Base-by-base conservation (phyloP, 805 yeast species). In the Wickerhamiella domercqiae region DNA sequence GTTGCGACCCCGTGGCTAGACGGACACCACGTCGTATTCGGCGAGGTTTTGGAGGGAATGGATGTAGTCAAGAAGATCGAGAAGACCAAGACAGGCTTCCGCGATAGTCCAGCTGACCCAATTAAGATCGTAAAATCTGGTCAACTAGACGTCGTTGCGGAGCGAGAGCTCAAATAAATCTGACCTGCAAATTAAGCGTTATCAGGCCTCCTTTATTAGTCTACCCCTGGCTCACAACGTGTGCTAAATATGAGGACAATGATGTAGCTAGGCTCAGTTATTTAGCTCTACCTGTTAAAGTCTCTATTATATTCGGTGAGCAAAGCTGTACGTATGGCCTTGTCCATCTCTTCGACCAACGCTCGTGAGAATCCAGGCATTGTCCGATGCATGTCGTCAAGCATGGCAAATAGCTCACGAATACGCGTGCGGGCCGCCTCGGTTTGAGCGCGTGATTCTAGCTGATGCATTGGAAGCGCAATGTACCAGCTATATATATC, bases 21-120 rank as follows among this genome's bases (percentile, higher is more conserved):
- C 55, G 90, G 93, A 47, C 74, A 66, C 50, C 98, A 90, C 61
- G 98, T 90, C 55, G 98, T 90, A 30, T 90, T 90, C 53, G 98
- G 98, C 47, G 82, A 83, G 63, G 95, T 90, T 39, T 41, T 83
- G 29, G 65, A 60, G 34, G 97, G 97, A 35, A 67, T 74, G 65
- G 94, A 87, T 47, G 71, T 83, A 36, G 81, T 87, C 39, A 61
- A 67, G 47, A 67, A 71, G 59, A 73, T 90, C 53, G 94, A 84
- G 62, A 58, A 59, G 34, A 73, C 79, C 44, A 71, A 74, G 61
- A 83, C 93, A 18, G 61, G 64, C 42, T 62, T 67, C 49, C 73
- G 79, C 47, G 90, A 83, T 60, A 68, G 63, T 47, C 98, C 98
- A 39, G 60, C 58, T 39, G 69, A 68, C 49, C 72, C 71, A 20